A percentile compares a stretch with the other conserved stretches of the same genome.
phyloP scores from a whole-genome alignment of 2,329 filamentous ascomycete genomes.

The Lecanosticta acicola region DNA sequence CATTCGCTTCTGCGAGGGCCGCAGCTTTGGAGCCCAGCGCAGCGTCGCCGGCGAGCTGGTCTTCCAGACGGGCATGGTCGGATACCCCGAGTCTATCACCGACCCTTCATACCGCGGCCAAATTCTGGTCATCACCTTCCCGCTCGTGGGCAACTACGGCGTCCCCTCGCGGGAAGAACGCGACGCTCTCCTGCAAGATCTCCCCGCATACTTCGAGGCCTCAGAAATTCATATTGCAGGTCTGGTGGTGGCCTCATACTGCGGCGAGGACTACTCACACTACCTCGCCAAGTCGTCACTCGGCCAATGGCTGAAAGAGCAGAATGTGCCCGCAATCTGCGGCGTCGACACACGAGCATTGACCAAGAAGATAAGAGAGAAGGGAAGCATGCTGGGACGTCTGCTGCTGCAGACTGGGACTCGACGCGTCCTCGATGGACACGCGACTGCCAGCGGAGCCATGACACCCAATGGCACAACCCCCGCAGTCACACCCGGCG shows the following conservation, averaged over 20 bases:
- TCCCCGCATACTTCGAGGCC: constrained; percentile 91
- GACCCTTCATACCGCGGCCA: constrained; percentile 86
- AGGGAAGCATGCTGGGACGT: constrained; percentile 93
- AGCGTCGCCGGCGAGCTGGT: constrained; percentile 94
- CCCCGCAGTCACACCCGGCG: constrained; percentile 38
- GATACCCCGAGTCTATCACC: constrained; percentile 90
- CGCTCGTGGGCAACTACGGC: constrained; percentile 93
- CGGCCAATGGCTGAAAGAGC: constrained; percentile 92
- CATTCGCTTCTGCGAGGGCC: constrained; percentile 68
- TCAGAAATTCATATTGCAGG: constrained; percentile 89
- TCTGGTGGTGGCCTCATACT: constrained; percentile 83
- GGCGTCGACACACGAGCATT: constrained; percentile 89
- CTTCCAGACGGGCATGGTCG: constrained; percentile 99
- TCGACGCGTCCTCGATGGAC: constrained; percentile 34
- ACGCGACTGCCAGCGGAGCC: constrained; percentile 21
- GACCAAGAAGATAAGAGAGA: constrained; percentile 87
- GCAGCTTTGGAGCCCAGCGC: constrained; percentile 93
- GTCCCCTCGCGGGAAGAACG: constrained; percentile 80
- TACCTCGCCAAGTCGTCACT: constrained; percentile 86
- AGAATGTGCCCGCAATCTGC: constrained; percentile 88
- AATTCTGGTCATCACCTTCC: constrained; percentile 94
- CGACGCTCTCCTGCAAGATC: constrained; percentile 76
- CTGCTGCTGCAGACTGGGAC: constrained; percentile 66
- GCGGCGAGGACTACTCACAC: constrained; percentile 92
- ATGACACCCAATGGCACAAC: constrained; percentile 26